These are phyloP conservation scores for Limnomonas spitsbergensis DNA, from an alignment of 139 green algal species.

Conservation along the genomic window DNA sequence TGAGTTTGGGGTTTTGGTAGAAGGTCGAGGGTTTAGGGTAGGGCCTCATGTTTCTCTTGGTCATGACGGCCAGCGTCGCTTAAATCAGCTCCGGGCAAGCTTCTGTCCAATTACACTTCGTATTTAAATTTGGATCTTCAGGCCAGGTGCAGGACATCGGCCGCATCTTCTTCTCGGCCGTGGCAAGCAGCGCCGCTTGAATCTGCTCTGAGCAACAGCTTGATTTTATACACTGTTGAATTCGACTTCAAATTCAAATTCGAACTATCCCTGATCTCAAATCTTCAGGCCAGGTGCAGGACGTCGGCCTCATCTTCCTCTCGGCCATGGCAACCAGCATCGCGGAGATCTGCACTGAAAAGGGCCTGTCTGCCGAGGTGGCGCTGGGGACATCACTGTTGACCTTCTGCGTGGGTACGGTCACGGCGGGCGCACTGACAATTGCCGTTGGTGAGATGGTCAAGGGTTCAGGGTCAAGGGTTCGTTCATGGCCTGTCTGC, in stretches of 20 bases:
- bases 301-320: slow-evolving; percentile 82
- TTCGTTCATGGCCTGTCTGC: slow-evolving; percentile 13
- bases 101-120: no score
- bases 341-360: slow-evolving; percentile 26
- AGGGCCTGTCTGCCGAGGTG: slow-evolving; percentile 18
- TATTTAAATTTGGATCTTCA: no score
- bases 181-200: neutral
- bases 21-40: neutral
- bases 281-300: slow-evolving; percentile 55
- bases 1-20: neutral
- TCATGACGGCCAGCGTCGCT: neutral
- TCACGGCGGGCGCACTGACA: slow-evolving; percentile 67
- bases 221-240: no score
- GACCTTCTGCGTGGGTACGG: slow-evolving; percentile 44
- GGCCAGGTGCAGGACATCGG: slow-evolving; percentile 60
- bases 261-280: no score
- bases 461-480: no score
- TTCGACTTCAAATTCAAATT: no score
- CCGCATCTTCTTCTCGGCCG: neutral
- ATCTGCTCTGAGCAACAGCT: no score
- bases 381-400: slow-evolving; percentile 65
- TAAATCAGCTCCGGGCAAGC: no score
- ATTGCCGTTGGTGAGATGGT: slow-evolving; percentile 59
- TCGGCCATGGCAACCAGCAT: slow-evolving; percentile 67
- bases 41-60: neutral